Base-by-base conservation (phyloP, 495 filamentous ascomycete species). In the Pyrenula aspistea region DNA sequence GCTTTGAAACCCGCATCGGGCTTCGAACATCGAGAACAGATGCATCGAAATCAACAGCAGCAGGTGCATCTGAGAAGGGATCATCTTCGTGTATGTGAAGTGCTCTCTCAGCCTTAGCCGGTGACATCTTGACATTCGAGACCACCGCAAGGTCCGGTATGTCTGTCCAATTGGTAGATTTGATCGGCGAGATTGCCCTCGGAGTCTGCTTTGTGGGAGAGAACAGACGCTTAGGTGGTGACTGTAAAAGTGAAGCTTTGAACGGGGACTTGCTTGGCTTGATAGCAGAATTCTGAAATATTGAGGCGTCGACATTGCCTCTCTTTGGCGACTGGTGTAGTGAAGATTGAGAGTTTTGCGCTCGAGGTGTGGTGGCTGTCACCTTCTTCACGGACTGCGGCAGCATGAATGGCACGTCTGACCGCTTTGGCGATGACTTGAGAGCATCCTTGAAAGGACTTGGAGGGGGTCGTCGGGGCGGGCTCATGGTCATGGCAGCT, bases 371-470 rank as follows among this genome's bases (percentile, higher is more conserved):
- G 66, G 22, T 73, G 68, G 60, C 59, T 24, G 54, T 24, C 24
- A 53, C 48, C 22, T 64, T 53, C 31, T 24, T 52, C 20, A 51
- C 25, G 10, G 57, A 57, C 54, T 59, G 61, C 22, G 57, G 55
- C 11, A 49, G 53, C 19, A 22, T 22, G 12, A 58, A 36, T 8
- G 54, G 57, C 20, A 60, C n/a, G 19, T 61, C 52, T 8, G 61
- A 58, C 25, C 67, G 69, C 48, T 57, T 67, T 11, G 71, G 68
- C 24, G 71, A 68, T 23, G 54, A 24, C 51, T 66, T 69, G 19
- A 73, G 57, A 0, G 65, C 70, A 57, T 74, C 77, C 56, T 74
- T 70, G 66, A 79, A 78, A 15, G 79, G 75, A 4, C 76, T 80
- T 4, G 71, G 62, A 8, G 78, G 71, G 1, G 74, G 75, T 36